phyloP scores from a whole-genome alignment of 208 protist species.

The Trichomonas gallinae region DNA sequence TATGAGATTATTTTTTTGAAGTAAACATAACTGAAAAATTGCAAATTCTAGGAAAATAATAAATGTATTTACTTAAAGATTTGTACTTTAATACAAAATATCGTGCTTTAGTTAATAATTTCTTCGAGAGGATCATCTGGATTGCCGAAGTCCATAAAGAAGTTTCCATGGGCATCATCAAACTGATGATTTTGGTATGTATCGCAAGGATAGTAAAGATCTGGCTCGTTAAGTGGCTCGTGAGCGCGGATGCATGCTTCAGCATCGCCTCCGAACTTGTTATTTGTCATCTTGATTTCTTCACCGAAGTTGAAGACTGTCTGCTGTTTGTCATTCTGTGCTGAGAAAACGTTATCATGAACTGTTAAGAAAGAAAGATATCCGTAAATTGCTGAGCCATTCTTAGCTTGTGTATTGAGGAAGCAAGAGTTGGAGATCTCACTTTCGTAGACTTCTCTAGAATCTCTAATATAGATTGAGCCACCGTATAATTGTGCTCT shows the following conservation, averaged over 20 bases:
- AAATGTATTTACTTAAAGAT: too few relatives aligned
- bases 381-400: not conserved
- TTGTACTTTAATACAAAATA: too few relatives aligned
- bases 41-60: too few relatives aligned
- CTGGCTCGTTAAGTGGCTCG: not conserved
- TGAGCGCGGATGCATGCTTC: not conserved
- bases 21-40: too few relatives aligned
- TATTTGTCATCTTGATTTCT: not conserved
- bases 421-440: constrained; percentile 18
- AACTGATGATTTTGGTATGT: not conserved
- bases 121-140: not conserved
- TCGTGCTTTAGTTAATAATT: not conserved
- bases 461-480: constrained; percentile 12
- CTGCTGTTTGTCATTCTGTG: not conserved
- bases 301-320: not conserved
- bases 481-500: not conserved
- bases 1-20: too few relatives aligned
- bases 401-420: not conserved
- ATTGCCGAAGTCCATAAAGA: not conserved
- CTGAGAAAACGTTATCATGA: not conserved
- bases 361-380: not conserved
- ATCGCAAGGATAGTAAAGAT: constrained; percentile 10
- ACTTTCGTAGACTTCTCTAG: not conserved
- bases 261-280: not conserved
- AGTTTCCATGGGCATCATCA: constrained; percentile 1